phyloP scores from a whole-genome alignment of 768 basidiomycete genomes.

The Tulasnella sp. region DNA sequence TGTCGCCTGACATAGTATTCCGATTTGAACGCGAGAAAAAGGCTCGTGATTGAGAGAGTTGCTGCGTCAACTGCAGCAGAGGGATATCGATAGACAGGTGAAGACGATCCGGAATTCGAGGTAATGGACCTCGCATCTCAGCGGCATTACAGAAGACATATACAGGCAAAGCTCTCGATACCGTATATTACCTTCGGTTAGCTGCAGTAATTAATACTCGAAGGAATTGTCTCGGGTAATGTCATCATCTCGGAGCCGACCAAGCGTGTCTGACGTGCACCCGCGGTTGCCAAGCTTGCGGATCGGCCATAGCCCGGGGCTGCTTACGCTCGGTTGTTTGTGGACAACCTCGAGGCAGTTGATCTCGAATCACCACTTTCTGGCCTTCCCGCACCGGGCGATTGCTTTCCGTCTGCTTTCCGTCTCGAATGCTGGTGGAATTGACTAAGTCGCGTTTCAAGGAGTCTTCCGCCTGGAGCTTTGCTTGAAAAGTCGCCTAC shows the following conservation, averaged over 20 bases:
- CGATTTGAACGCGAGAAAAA: not conserved
- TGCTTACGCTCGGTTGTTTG: not conserved
- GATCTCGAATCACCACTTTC: not conserved
- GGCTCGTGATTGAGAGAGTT: not conserved
- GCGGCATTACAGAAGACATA: not conserved
- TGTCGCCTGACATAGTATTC: not conserved
- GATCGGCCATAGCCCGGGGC: not conserved
- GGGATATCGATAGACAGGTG: not conserved
- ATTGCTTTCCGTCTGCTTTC: not conserved
- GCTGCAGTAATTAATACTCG: not conserved
- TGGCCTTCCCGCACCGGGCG: no score
- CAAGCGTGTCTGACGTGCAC: not conserved
- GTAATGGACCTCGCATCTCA: not conserved
- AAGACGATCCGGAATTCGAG: not conserved
- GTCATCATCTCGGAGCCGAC: not conserved
- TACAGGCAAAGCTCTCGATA: no score
- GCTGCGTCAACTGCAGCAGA: not conserved
- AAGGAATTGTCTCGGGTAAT: constrained; percentile 1
- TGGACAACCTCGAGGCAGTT: not conserved
- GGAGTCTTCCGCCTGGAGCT: not conserved
- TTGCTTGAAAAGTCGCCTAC: not conserved
- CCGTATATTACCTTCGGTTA: no score
- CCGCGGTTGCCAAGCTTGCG: not conserved
- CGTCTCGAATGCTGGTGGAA: not conserved
- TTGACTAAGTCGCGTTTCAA: not conserved